Conservation (phyloP, 2,329 filamentous ascomycete species). For the Elsinoe ampelina region DNA sequence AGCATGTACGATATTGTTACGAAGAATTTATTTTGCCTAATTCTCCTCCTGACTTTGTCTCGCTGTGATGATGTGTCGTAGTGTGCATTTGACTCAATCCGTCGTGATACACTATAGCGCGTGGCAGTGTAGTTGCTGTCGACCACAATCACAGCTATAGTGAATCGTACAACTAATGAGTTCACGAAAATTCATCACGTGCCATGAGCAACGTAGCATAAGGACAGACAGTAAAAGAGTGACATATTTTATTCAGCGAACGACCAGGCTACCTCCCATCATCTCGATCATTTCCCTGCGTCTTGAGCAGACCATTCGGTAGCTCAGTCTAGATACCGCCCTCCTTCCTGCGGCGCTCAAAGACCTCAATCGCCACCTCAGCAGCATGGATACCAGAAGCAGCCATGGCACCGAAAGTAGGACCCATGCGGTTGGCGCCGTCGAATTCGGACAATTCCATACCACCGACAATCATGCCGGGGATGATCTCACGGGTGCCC, state of each 20-base stretch:
- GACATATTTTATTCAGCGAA: constrained; percentile 3
- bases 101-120: too few species aligned
- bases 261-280: not conserved
- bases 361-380: constrained; percentile 71
- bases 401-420: constrained; percentile 83
- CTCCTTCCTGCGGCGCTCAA: constrained; percentile 67
- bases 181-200: too few species aligned
- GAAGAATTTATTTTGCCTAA: not conserved
- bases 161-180: too few species aligned
- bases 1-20: not conserved
- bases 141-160: too few species aligned
- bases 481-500: constrained; percentile 76
- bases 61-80: not conserved
- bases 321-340: constrained; percentile 37
- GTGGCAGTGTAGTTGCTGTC: too few species aligned
- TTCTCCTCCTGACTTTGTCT: not conserved
- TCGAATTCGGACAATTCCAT: constrained; percentile 92
- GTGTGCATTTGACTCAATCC: too few species aligned
- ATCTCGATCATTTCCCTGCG: not conserved
- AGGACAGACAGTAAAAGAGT: not conserved
- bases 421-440: constrained; percentile 80
- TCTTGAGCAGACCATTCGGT: too few species aligned
- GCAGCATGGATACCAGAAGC: constrained; percentile 83
- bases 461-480: constrained; percentile 82
- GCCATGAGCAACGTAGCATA: too few species aligned